Conservation (phyloP, 2,329 filamentous ascomycete genomes). For the Dactylonectria macrodidyma region DNA sequence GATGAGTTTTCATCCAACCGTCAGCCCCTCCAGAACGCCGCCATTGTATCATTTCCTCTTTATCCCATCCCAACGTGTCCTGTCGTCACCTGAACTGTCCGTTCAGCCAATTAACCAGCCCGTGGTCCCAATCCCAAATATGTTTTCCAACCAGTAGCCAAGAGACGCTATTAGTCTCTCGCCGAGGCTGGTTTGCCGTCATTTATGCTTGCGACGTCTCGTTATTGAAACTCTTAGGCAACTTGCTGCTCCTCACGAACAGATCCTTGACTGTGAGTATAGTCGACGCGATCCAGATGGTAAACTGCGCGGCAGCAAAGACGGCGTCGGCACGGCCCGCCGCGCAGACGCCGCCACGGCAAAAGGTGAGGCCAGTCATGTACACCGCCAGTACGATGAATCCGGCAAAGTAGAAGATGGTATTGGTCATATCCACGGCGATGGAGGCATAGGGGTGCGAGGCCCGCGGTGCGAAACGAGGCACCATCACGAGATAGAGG, state of each 20-base stretch:
- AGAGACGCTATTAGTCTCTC: constrained; percentile 12
- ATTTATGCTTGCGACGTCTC: constrained; percentile 57
- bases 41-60: constrained; percentile 32
- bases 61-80: constrained; percentile 2
- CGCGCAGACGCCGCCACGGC: constrained; percentile 69
- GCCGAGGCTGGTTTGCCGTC: background rate
- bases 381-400: constrained; percentile 73
- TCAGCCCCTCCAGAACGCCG: constrained; percentile 43
- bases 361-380: constrained; percentile 69
- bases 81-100: constrained; percentile 25
- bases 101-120: constrained; percentile 20
- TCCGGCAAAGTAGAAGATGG: constrained; percentile 71
- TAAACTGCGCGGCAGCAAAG: constrained; percentile 68
- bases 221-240: constrained; percentile 46
- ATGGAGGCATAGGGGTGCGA: constrained; percentile 66
- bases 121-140: constrained; percentile 16
- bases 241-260: constrained; percentile 59
- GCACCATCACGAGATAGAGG: constrained; percentile 66
- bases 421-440: constrained; percentile 65
- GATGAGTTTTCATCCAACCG: constrained; percentile 29
- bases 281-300: constrained; percentile 66
- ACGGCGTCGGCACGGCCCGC: constrained; percentile 69
- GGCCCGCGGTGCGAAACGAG: constrained; percentile 61
- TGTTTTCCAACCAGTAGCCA: constrained; percentile 6
- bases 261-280: constrained; percentile 63